These are phyloP conservation scores for Lactarius sp. DNA, from an alignment of 768 basidiomycete genomes.

Conservation along the genomic window DNA sequence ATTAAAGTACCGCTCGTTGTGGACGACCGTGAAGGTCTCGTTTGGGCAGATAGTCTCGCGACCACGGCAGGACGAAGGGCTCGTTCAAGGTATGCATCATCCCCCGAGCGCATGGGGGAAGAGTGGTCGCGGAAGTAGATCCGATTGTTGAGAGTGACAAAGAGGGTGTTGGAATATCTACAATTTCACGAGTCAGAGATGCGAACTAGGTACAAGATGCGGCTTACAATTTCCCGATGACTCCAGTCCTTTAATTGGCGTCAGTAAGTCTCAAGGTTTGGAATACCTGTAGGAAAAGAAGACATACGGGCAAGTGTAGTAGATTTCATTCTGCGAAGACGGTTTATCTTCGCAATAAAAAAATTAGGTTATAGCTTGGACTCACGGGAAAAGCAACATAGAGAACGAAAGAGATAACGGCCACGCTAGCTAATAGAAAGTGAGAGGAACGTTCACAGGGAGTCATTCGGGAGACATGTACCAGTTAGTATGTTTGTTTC, in stretches of 20 bases:
- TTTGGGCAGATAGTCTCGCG: not conserved
- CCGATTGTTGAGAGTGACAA: constrained; percentile 7
- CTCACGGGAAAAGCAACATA: no score
- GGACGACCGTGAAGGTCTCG: no score
- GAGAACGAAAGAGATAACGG: no score
- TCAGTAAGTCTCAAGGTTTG: not conserved
- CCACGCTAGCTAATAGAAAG: no score
- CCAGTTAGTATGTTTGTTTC: no score
- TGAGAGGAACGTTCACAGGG: no score
- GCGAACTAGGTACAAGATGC: not conserved
- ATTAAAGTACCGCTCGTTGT: not conserved
- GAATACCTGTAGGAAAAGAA: no score
- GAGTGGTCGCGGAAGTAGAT: constrained; percentile 2
- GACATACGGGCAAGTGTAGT: no score
- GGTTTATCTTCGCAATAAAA: no score
- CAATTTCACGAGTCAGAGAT: not conserved
- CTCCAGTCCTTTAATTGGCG: constrained; percentile 17
- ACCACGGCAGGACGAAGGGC: not conserved
- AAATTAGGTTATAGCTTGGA: no score
- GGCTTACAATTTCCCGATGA: constrained; percentile 25
- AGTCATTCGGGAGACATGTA: no score
- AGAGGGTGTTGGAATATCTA: constrained; percentile 10
- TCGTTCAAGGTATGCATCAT: not conserved
- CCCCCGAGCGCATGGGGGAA: not conserved
- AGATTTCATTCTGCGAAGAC: no score